Evolutionary conservation across 73 alveolate species (phyloP).

Genomic region (Tetrahymena thermophila): DNA sequence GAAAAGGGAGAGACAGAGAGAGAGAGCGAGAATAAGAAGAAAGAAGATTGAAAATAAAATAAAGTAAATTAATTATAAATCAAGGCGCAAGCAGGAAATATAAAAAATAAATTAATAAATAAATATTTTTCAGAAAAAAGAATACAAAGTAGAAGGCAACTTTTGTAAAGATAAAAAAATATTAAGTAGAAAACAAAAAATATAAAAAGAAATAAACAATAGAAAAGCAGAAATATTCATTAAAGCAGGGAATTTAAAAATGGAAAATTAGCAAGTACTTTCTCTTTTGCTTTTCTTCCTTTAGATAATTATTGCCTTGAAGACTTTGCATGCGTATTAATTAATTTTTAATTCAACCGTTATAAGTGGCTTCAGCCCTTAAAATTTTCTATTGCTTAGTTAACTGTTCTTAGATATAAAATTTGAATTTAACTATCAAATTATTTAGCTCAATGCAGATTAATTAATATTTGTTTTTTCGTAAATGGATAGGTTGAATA

Average conservation of each 20-base stretch:
- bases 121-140: background rate
- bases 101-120: background rate
- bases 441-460: background rate
- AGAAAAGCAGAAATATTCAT: background rate
- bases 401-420: background rate
- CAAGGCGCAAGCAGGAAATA: background rate
- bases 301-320: background rate
- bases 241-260: background rate
- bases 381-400: too few species aligned
- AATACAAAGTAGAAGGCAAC: background rate
- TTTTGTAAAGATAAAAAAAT: background rate
- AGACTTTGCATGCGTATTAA: background rate
- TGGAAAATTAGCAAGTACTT: background rate
- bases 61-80: background rate
- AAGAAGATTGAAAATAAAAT: background rate
- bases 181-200: background rate
- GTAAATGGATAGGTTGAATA: background rate
- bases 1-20: background rate
- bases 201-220: background rate
- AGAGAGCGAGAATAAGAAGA: background rate
- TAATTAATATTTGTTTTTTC: background rate
- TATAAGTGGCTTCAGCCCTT: background rate
- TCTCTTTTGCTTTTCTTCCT: background rate
- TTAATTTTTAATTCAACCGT: background rate
- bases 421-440: too few species aligned